Base-by-base conservation (phyloP, 352 stramenopile species). In the Paralagenidium karlingii region DNA sequence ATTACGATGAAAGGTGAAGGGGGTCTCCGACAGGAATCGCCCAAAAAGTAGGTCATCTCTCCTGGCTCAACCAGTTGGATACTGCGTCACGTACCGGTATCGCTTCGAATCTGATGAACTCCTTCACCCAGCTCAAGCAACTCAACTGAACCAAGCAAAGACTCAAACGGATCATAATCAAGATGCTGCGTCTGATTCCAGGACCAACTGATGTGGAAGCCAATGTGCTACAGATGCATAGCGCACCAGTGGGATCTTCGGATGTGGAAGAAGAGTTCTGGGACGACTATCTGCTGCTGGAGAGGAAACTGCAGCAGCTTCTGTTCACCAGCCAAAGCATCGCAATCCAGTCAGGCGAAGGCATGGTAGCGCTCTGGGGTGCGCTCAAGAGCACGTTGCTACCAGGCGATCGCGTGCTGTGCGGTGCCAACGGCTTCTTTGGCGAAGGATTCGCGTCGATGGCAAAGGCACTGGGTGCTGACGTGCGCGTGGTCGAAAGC, bases 281-380 rank as follows among this genome's bases (percentile, higher is more conserved):
- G 55, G 51, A 63, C 30, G 64, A 77, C 48, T 77, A 77, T 36
- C 34, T 77, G 22, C 50, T 48, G 29, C 43, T 77, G 16, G 60
- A 70, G 40, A 36, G 27, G 11, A 39, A 19, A 11, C 24, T 77
- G 24, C 51, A 77, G 52, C 3, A 37, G 12, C 39, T 77, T 6
- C 42, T 77, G 16, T 34, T 56, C 36, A 60, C 63, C 10, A 22
- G 53, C 16, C 52, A 54, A 8, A 55, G 45, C 18, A 50, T 77
- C 15, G 58, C 55, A 29, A 68, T 78, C 32, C 58, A 68, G 37
- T 78, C 64, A n/a, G 60, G 64, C 16, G 64, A 78, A 50, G 64
- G 60, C 34, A 78, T 78, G 64, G 42, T 68, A 34, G 49, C 51
- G 11, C 45, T 78, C 38, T 78, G 64, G 64, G 64, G 64, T 16